phyloP scores from a whole-genome alignment of 2,329 filamentous ascomycete genomes.

The Aspergillus sp. region DNA sequence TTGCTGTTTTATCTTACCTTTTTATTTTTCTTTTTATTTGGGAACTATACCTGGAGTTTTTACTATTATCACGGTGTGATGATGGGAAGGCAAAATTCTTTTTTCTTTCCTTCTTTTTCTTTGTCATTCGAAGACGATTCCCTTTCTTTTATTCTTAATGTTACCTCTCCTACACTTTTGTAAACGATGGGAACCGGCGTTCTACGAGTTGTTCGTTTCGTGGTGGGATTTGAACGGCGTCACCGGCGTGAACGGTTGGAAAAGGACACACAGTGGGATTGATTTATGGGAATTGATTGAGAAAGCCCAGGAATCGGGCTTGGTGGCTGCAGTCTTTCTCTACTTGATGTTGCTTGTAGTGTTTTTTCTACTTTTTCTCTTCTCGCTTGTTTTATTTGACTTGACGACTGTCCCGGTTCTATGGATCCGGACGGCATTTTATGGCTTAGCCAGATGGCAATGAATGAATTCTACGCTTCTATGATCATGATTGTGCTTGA shows the following conservation, averaged over 20 bases:
- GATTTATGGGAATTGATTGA: no score
- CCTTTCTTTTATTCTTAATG: conserved; percentile 4
- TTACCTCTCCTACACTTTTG: conserved; percentile 5
- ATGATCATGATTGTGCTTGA: no score
- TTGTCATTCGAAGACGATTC: conserved; percentile 1
- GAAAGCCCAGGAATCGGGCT: no score
- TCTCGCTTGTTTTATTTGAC: no score
- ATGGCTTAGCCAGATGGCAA: no score
- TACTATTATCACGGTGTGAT: neutral
- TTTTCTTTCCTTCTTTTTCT: conserved; percentile 4
- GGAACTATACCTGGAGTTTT: neutral
- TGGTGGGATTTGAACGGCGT: neutral
- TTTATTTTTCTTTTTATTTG: conserved; percentile 4
- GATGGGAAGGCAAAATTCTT: conserved; percentile 6
- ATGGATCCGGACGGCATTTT: no score
- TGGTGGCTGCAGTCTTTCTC: no score
- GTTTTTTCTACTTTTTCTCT: no score
- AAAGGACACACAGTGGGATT: neutral
- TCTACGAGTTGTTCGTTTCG: conserved; percentile 3
- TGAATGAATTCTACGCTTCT: no score
- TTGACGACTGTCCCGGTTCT: no score
- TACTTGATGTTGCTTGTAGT: no score
- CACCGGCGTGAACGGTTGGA: neutral
- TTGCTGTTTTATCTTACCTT: neutral
- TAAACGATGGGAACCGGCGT: conserved; percentile 20